phyloP scores from a whole-genome alignment of 108 stramenopile species.

The Fistulifera pelliculosa region DNA sequence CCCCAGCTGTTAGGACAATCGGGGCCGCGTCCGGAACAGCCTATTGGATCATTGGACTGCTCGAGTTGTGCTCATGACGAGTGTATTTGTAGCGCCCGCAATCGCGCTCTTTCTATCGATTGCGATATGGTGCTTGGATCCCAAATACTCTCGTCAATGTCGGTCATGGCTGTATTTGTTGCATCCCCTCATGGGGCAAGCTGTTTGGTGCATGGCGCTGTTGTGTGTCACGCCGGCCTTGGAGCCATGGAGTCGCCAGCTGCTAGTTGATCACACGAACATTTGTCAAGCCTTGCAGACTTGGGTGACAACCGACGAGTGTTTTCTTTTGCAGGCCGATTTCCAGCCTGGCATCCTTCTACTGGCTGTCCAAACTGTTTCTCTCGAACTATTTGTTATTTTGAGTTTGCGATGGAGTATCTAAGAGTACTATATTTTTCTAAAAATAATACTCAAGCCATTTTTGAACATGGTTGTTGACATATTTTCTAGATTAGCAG shows the following conservation, averaged over 20 bases:
- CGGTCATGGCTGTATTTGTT: conserved; percentile 9
- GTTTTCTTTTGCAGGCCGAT: conserved; percentile 19
- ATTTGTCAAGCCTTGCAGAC: conserved; percentile 6
- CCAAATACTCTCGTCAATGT: not conserved
- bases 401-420: conserved; percentile 18
- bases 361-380: conserved; percentile 24
- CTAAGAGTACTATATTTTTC: too few species aligned
- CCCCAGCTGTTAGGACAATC: conserved; percentile 17
- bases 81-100: conserved; percentile 21
- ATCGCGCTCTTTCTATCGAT: conserved; percentile 15
- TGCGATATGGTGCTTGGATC: conserved; percentile 10
- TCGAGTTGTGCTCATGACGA: conserved; percentile 8
- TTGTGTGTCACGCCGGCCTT: conserved; percentile 20
- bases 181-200: conserved; percentile 20
- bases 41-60: conserved; percentile 14
- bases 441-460: too few species aligned
- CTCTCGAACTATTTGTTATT: conserved; percentile 26
- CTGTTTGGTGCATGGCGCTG: conserved; percentile 19
- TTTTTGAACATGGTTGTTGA: too few species aligned
- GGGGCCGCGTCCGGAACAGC: conserved; percentile 23
- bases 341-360: conserved; percentile 23
- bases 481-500: too few species aligned
- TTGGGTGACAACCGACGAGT: conserved; percentile 3
- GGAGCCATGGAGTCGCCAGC: conserved; percentile 9
- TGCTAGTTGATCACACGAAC: conserved; percentile 9